phyloP scores from a whole-genome alignment of 495 filamentous ascomycete genomes.

The Neurospora sp. region DNA sequence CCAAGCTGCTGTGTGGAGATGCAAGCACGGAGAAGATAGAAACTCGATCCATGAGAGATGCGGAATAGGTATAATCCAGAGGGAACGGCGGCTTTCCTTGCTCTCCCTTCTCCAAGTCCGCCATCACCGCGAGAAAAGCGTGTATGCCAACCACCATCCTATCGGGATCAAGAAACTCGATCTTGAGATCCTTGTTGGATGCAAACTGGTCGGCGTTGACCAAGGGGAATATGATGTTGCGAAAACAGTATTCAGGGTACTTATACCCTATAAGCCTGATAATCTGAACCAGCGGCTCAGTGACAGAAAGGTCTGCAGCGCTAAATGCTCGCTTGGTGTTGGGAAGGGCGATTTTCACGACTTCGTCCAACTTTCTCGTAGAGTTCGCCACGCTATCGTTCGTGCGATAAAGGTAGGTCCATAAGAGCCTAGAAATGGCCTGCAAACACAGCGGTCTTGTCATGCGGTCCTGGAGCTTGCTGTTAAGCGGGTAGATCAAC shows the following conservation, averaged over 20 bases:
- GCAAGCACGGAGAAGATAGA: constrained; percentile 43
- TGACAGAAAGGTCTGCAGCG: constrained; percentile 67
- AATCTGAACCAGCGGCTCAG: constrained; percentile 83
- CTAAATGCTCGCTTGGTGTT: constrained; percentile 65
- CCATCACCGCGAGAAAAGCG: constrained; percentile 84
- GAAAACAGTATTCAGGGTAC: constrained; percentile 86
- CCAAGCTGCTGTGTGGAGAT: constrained; percentile 24
- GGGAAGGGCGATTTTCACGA: constrained; percentile 71
- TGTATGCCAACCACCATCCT: constrained; percentile 93
- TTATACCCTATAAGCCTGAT: constrained; percentile 93
- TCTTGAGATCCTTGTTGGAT: constrained; percentile 66
- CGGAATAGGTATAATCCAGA: constrained; percentile 35
- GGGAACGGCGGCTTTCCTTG: constrained; percentile 77
- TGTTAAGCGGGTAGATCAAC: constrained; percentile 61
- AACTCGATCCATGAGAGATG: constrained; percentile 30
- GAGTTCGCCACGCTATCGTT: constrained; percentile 56
- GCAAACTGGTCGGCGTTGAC: constrained; percentile 86
- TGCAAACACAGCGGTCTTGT: constrained; percentile 75
- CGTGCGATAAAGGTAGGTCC: constrained; percentile 87
- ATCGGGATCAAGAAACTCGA: constrained; percentile 92
- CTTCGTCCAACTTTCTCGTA: constrained; percentile 75
- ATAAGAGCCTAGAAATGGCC: constrained; percentile 83
- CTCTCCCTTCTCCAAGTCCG: constrained; percentile 83
- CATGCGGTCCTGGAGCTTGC: constrained; percentile 71
- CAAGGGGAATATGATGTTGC: constrained; percentile 83